These are phyloP conservation scores for Aspergillus amoenus DNA, from an alignment of 2,329 filamentous ascomycete species.

Conservation along the genomic window DNA sequence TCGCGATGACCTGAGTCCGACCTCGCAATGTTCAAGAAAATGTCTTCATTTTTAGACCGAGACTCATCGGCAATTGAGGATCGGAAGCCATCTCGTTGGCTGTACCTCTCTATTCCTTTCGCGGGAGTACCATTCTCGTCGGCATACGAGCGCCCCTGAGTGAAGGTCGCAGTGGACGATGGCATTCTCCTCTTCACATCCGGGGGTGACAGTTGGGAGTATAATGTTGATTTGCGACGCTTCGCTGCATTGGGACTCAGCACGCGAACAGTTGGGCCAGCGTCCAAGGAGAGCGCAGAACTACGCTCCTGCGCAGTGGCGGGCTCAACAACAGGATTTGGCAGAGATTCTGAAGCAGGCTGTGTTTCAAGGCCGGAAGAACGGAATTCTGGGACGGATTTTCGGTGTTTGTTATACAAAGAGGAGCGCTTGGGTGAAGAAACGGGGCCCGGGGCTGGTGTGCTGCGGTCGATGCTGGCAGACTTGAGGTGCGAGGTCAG, in stretches of 20 bases:
- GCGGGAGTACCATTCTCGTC: conserved; percentile 26
- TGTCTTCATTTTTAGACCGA: conserved; percentile 42
- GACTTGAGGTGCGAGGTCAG: conserved; percentile 23
- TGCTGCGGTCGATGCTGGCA: conserved; percentile 45
- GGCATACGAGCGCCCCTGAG: conserved; percentile 26
- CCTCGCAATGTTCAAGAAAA: conserved; percentile 49
- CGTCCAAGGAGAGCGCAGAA: conserved; percentile 23
- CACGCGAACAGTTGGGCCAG: conserved; percentile 23
- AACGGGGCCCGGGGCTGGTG: conserved; percentile 51
- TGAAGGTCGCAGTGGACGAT: conserved; percentile 30
- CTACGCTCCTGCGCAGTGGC: conserved; percentile 16
- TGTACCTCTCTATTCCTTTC: conserved; percentile 27
- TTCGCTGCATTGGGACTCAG: conserved; percentile 30
- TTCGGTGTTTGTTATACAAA: conserved; percentile 35
- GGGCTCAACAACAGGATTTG: conserved; percentile 14
- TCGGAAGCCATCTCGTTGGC: conserved; percentile 30
- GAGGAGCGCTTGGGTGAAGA: conserved; percentile 47
- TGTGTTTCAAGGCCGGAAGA: conserved; percentile 18
- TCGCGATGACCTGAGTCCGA: conserved; percentile 39
- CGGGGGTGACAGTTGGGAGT: conserved; percentile 24
- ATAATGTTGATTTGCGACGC: conserved; percentile 26
- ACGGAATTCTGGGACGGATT: conserved; percentile 28
- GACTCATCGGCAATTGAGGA: conserved; percentile 38
- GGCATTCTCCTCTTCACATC: conserved; percentile 35
- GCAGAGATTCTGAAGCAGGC: conserved; percentile 19